Percentiles rank a stretch among this genome's conserved stretches.
Conservation (phyloP, 2,329 filamentous ascomycete genomes). For the Fusarium euwallaceae region DNA sequence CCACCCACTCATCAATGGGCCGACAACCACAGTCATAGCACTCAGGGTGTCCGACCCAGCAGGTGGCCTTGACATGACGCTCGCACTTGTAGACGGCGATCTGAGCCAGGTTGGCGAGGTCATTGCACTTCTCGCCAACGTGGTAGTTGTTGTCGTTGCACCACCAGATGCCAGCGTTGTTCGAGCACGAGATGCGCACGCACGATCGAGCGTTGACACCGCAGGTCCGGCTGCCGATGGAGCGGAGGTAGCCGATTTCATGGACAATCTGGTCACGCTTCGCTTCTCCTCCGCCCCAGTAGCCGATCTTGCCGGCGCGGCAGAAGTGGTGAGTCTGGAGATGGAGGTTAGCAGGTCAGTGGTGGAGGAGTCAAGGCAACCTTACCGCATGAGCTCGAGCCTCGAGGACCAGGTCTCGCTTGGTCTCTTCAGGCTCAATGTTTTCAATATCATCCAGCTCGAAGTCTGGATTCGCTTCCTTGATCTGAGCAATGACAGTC, state of each 20-base stretch:
- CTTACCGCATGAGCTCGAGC: constrained; percentile 2
- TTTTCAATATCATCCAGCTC: background rate
- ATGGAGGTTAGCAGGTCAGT: background rate
- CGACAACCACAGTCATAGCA: background rate
- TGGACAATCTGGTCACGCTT: constrained; percentile 1
- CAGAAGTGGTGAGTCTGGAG: constrained; percentile 8
- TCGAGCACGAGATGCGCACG: constrained; percentile 10
- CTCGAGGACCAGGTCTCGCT: background rate
- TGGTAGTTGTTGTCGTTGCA: constrained; percentile 10
- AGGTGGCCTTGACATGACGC: constrained; percentile 7
- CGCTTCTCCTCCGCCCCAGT: constrained; percentile 2
- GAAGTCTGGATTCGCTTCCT: constrained; percentile 1
- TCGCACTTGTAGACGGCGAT: constrained; percentile 13
- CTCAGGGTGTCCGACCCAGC: background rate
- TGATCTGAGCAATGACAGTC: constrained; percentile 5
- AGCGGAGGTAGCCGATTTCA: constrained; percentile 11
- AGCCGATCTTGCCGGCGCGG: constrained; percentile 2
- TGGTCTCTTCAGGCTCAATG: background rate
- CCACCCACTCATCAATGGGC: constrained; percentile 9
- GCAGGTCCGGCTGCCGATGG: constrained; percentile 9
- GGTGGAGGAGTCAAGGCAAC: background rate
- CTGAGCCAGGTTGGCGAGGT: constrained; percentile 9
- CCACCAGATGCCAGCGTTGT: constrained; percentile 6
- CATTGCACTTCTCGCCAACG: constrained; percentile 5
- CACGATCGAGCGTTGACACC: constrained; percentile 10